These are phyloP conservation scores for Yamadazyma takamatsuzukensis DNA, from an alignment of 805 yeast genomes.

Conservation along the genomic window DNA sequence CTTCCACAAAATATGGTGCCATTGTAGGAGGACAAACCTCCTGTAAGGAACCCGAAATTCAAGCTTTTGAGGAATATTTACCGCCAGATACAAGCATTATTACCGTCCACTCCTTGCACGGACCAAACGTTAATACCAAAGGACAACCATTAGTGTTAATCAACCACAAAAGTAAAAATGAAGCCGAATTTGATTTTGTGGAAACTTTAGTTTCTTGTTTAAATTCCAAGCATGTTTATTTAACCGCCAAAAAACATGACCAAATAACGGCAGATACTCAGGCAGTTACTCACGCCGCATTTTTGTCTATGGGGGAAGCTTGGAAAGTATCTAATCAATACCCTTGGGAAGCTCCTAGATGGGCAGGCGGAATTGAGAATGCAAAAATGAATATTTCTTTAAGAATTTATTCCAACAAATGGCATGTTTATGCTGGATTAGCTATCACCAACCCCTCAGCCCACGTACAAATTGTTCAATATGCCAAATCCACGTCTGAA, in stretches of 20 bases:
- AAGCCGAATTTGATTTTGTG: slow-evolving; percentile 55
- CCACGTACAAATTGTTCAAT: slow-evolving; percentile 85
- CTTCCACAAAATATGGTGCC: slow-evolving; percentile 82
- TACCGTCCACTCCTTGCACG: slow-evolving; percentile 89
- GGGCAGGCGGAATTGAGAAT: slow-evolving; percentile 94
- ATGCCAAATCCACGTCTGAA: slow-evolving; percentile 79
- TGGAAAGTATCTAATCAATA: slow-evolving; percentile 82
- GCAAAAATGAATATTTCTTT: slow-evolving; percentile 92
- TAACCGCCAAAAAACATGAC: slow-evolving; percentile 88
- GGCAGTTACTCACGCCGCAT: slow-evolving; percentile 98
- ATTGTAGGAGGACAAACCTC: slow-evolving; percentile 98
- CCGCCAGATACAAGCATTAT: slow-evolving; percentile 83
- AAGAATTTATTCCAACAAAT: slow-evolving; percentile 86
- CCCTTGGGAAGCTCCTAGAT: slow-evolving; percentile 85
- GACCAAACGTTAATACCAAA: slow-evolving; percentile 82
- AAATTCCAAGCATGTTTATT: slow-evolving; percentile 69
- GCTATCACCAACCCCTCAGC: slow-evolving; percentile 96
- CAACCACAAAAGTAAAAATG: slow-evolving; percentile 58
- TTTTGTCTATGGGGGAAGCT: slow-evolving; percentile 93
- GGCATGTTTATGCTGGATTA: slow-evolving; percentile 98
- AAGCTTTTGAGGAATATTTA: slow-evolving; percentile 71
- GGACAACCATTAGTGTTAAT: slow-evolving; percentile 93
- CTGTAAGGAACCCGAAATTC: slow-evolving; percentile 87
- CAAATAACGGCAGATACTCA: slow-evolving; percentile 96
- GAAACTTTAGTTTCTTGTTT: slow-evolving; percentile 65